These are phyloP conservation scores for Spizellomyces sp. DNA, from an alignment of 192 early-diverging fungal genomes.

Conservation along the genomic window DNA sequence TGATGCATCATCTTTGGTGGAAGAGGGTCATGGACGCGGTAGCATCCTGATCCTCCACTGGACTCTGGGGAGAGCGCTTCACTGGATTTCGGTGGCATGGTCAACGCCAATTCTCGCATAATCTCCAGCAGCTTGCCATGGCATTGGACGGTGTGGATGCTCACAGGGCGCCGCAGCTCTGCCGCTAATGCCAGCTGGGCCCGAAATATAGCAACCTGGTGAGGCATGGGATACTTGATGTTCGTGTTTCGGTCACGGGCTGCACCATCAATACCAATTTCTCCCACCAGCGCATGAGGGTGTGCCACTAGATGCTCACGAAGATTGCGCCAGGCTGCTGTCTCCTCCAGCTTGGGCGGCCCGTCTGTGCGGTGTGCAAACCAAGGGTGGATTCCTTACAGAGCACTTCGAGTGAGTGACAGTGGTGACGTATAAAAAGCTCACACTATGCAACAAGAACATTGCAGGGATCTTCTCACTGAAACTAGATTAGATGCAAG, in stretches of 20 bases:
- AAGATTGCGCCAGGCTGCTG: conserved; percentile 29
- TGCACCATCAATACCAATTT: conserved; percentile 66
- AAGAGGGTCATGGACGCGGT: not conserved
- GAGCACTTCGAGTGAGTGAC: not conserved
- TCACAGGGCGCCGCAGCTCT: conserved; percentile 61
- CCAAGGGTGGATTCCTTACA: conserved; percentile 45
- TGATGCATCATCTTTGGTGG: conserved; percentile 72
- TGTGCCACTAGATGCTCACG: conserved; percentile 37
- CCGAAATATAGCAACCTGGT: conserved; percentile 59
- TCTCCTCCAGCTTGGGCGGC: not conserved
- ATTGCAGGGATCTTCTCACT: not conserved
- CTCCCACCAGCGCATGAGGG: conserved; percentile 56
- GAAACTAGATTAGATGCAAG: no score
- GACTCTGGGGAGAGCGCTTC: not conserved
- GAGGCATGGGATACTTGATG: conserved; percentile 42
- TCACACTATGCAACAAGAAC: not conserved
- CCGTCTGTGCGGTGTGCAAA: conserved; percentile 22
- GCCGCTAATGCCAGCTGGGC: conserved; percentile 74
- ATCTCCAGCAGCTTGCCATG: conserved; percentile 62
- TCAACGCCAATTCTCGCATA: conserved; percentile 35
- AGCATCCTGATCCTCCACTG: not conserved
- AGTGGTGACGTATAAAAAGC: not conserved
- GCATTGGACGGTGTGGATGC: conserved; percentile 79
- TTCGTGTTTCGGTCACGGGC: conserved; percentile 48
- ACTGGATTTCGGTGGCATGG: conserved; percentile 5